Conservation (phyloP, 306 rosid species). For the Quercus ilex region DNA sequence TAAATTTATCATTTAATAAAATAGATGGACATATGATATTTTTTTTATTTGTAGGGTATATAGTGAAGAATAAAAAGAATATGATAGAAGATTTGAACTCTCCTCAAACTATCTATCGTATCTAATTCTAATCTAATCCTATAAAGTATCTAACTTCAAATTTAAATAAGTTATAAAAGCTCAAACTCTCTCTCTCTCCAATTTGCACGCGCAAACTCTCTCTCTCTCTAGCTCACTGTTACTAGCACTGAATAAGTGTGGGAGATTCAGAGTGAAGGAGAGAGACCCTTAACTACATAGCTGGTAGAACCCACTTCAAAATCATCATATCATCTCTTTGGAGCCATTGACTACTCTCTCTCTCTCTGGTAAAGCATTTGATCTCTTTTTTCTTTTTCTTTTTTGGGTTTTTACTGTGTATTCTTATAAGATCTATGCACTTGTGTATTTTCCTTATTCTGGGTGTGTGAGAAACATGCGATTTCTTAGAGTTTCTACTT, state of each 20-base stretch:
- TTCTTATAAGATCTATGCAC: neutral
- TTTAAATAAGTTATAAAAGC: no score
- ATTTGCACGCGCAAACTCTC: neutral
- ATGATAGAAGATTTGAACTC: no score
- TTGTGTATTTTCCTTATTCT: neutral
- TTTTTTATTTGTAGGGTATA: no score
- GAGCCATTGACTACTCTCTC: neutral
- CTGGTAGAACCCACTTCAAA: neutral
- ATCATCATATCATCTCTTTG: neutral
- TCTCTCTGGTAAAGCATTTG: neutral
- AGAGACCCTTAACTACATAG: slow-evolving; percentile 7
- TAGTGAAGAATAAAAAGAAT: no score
- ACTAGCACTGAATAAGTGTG: neutral
- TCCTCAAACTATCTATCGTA: no score
- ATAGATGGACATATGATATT: no score
- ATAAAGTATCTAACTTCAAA: no score
- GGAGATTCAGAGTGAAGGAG: neutral
- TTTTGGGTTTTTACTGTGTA: neutral
- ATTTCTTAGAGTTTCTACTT: neutral
- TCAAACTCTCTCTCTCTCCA: no score
- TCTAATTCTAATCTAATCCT: no score
- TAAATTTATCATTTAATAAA: no score
- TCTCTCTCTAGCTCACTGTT: neutral
- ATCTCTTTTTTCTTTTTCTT: neutral
- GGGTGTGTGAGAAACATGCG: neutral